Evolutionary conservation across 352 stramenopile genomes (phyloP).

Genomic region (Pythium rishiriense): DNA sequence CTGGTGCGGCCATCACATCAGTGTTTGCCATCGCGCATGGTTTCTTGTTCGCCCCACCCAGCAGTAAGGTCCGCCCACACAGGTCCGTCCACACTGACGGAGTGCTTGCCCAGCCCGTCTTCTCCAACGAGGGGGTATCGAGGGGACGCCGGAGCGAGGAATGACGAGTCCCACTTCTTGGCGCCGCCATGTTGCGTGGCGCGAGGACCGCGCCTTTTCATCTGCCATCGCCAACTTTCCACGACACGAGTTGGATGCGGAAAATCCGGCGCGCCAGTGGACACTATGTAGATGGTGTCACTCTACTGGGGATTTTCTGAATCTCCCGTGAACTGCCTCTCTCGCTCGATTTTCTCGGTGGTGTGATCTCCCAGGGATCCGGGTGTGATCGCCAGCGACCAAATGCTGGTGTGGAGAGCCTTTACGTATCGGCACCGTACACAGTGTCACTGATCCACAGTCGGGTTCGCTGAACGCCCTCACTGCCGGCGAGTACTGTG

Average conservation of each 20-base stretch:
- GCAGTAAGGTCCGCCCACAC: conserved; percentile 4
- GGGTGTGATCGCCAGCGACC: not conserved
- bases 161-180: not conserved
- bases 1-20: not conserved
- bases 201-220: conserved; percentile 16
- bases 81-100: not conserved
- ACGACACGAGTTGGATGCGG: not conserved
- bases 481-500: not conserved
- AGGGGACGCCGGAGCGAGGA: not conserved
- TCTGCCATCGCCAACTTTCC: conserved; percentile 6
- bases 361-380: not conserved
- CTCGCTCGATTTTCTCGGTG: not conserved
- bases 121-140: too few relatives aligned
- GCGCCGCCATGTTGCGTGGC: conserved; percentile 9
- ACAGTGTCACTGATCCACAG: not conserved
- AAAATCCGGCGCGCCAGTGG: not conserved
- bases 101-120: not conserved
- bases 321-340: not conserved
- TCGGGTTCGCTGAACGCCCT: not conserved
- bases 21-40: not conserved
- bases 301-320: not conserved
- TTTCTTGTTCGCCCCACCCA: conserved; percentile 19
- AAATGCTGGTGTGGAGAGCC: not conserved
- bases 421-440: not conserved
- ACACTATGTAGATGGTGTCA: not conserved